Percentiles rank a stretch among this genome's conserved stretches.
Evolutionary conservation across 257 asterid species (phyloP).

Genomic region (Solanum tarijense): DNA sequence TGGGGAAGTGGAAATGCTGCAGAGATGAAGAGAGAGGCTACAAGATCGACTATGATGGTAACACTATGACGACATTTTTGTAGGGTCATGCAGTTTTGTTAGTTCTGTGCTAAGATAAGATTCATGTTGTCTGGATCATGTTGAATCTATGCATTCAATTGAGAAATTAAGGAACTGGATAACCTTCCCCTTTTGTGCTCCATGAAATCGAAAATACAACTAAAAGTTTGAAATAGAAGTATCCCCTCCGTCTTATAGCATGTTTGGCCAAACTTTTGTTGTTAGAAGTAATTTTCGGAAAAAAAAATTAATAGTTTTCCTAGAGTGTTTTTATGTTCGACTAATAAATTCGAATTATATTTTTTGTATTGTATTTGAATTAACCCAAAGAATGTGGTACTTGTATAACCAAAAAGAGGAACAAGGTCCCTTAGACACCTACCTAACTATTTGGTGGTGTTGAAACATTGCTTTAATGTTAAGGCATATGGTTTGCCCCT

Average conservation of each 20-base stretch:
- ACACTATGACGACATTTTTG: constrained; percentile 7
- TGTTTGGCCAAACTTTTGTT: not conserved
- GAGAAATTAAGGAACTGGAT: not conserved
- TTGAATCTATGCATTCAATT: not conserved
- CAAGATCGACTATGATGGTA: constrained; percentile 42
- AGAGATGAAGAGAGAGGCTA: constrained; percentile 80
- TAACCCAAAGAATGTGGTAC: not conserved
- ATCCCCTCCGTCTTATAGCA: not conserved
- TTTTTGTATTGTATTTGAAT: not conserved
- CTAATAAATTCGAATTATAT: not conserved
- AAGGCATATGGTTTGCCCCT: not conserved
- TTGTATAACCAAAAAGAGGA: not conserved
- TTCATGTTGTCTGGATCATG: not conserved
- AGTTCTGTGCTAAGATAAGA: not conserved
- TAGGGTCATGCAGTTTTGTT: not conserved
- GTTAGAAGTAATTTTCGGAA: not conserved
- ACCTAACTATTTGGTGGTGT: not conserved
- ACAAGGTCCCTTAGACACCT: not conserved
- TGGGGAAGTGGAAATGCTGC: constrained; percentile 93
- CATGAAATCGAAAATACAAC: too few relatives aligned
- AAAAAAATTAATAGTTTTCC: not conserved
- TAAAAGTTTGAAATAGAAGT: not conserved
- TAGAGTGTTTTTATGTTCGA: not conserved
- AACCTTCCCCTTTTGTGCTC: not conserved
- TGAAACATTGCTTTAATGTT: not conserved